Percentiles rank a stretch among this genome's conserved stretches.
Conservation (phyloP, 2,329 filamentous ascomycete genomes). For the Clonostachys chloroleuca region DNA sequence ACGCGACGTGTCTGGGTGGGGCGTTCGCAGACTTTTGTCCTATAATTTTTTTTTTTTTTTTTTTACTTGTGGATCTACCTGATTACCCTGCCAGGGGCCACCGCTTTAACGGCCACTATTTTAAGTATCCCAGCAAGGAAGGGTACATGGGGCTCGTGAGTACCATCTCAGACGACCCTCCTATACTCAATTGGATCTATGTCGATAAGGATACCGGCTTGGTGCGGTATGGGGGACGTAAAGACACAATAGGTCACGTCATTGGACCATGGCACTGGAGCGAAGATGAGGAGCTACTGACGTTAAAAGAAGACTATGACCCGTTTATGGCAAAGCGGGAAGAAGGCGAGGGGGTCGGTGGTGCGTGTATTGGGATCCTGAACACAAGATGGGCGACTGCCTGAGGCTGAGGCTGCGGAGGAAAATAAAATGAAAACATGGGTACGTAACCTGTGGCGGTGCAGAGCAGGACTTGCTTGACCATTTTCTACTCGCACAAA, state of each 20-base stretch:
- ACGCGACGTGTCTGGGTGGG: too few relatives aligned
- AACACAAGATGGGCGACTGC: constrained; percentile 16
- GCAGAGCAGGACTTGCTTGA: too few relatives aligned
- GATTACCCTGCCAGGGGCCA: constrained; percentile 44
- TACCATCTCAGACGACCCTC: constrained; percentile 46
- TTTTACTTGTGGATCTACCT: constrained; percentile 50
- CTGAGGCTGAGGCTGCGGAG: constrained; percentile 28
- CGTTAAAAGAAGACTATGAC: constrained; percentile 27
- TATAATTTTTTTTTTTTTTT: constrained; percentile 28
- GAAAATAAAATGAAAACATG: constrained; percentile 25
- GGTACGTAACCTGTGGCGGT: too few relatives aligned
- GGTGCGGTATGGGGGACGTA: constrained; percentile 53
- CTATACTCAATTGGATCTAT: constrained; percentile 54
- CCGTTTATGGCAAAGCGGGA: constrained; percentile 36
- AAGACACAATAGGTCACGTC: constrained; percentile 66
- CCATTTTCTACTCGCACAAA: too few relatives aligned
- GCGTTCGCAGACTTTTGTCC: too few relatives aligned
- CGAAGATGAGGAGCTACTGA: constrained; percentile 36
- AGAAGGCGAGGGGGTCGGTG: constrained; percentile 26
- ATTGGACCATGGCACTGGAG: constrained; percentile 82
- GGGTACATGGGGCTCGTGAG: constrained; percentile 47
- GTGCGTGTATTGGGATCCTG: constrained; percentile 36
- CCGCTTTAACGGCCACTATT: constrained; percentile 60
- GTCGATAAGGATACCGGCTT: constrained; percentile 43
- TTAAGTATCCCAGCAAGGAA: constrained; percentile 56